These are phyloP conservation scores for Bipolaris victoriae DNA, from an alignment of 2,329 filamentous ascomycete species.

Conservation along the genomic window DNA sequence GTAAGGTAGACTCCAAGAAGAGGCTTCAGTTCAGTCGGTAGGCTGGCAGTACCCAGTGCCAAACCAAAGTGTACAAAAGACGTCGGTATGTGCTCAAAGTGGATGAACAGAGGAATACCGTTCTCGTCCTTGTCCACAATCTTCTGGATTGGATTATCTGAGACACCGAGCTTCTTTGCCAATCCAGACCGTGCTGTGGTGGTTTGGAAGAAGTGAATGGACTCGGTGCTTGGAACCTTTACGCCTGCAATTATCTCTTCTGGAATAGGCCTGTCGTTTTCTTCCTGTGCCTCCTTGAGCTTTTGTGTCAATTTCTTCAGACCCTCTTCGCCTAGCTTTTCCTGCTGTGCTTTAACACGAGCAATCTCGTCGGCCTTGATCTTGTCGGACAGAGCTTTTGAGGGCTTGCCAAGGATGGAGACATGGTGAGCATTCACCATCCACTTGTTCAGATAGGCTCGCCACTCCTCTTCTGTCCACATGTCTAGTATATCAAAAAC, in stretches of 20 bases:
- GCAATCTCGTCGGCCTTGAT: constrained; percentile 82
- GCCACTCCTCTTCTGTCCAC: constrained; percentile 88
- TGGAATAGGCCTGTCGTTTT: constrained; percentile 89
- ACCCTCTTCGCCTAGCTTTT: constrained; percentile 80
- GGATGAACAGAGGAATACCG: constrained; percentile 82
- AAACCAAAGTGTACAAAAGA: constrained; percentile 89
- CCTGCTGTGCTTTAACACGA: constrained; percentile 77
- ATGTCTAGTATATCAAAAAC: constrained; percentile 71
- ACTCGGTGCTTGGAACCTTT: constrained; percentile 81
- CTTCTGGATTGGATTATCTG: constrained; percentile 73
- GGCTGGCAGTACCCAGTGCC: constrained; percentile 75
- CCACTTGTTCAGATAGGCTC: constrained; percentile 80
- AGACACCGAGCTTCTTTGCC: constrained; percentile 72
- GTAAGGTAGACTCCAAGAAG: constrained; percentile 83
- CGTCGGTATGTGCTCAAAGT: constrained; percentile 92
- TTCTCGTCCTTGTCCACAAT: constrained; percentile 72
- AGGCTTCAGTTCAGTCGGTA: constrained; percentile 84
- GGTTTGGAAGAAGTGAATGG: constrained; percentile 93
- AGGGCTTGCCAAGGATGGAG: constrained; percentile 87
- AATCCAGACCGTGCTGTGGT: constrained; percentile 81
- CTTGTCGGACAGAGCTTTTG: constrained; percentile 76
- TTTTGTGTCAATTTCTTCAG: constrained; percentile 75
- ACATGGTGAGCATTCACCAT: constrained; percentile 84
- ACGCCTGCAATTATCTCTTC: constrained; percentile 80
- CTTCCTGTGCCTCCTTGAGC: constrained; percentile 81